These are phyloP conservation scores for Trichoderma asperellum DNA, from an alignment of 2,329 filamentous ascomycete genomes.

Conservation along the genomic window DNA sequence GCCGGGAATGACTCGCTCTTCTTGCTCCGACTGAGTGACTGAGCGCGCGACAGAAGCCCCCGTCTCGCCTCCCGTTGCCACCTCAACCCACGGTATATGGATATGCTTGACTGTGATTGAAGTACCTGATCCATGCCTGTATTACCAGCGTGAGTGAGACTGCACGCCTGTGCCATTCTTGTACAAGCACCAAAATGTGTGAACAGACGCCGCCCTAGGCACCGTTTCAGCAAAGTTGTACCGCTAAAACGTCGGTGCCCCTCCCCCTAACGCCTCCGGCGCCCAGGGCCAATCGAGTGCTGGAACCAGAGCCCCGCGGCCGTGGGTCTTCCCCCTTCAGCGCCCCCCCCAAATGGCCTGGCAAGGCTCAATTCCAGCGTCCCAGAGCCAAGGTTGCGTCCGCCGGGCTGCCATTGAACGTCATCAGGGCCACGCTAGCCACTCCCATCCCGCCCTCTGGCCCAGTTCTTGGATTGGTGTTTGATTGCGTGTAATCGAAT, in stretches of 20 bases:
- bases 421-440: constrained; percentile 24
- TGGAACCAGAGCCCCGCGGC: constrained; percentile 1
- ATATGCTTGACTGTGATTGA: neutral
- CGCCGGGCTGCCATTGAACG: neutral
- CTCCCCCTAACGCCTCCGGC: neutral
- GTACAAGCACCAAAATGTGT: no score
- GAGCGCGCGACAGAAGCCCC: neutral
- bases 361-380: neutral
- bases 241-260: neutral
- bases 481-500: neutral
- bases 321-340: neutral
- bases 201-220: neutral
- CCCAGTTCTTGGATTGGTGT: neutral
- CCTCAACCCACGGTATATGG: neutral
- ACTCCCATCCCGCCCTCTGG: neutral
- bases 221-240: neutral
- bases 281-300: constrained; percentile 6
- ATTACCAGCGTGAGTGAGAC: neutral
- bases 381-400: neutral
- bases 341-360: neutral
- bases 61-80: neutral
- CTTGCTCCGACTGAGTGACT: neutral
- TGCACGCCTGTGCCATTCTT: no score
- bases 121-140: neutral
- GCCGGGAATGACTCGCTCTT: neutral